Evolutionary conservation across 1,284 basidiomycete genomes (phyloP), one percentile per base, ranked within the genome.

Genomic region (Wolfiporia cocos): DNA sequence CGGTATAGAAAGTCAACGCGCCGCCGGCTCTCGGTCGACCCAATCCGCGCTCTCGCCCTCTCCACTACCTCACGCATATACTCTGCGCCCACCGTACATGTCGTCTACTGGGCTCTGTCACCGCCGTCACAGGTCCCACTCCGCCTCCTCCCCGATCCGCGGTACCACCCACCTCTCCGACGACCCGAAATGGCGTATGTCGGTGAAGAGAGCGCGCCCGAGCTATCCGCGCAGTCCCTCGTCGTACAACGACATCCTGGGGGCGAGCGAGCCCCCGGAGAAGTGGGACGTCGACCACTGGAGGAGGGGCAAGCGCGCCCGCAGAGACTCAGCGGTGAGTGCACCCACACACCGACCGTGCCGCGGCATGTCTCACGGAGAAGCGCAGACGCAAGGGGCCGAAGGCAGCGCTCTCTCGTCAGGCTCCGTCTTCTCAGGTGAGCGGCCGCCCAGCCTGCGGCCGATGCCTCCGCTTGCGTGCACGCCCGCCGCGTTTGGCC

Each of bases 401-500:
- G 49, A 51, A 41, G 34, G 34, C 5, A 34, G 39, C 33, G 37
- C 41, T 40, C 30, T 23, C 21, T 22, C 38, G 4, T 39, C 43
- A 30, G 43, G 44, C 31, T 44, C 53, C 19, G 41, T 50, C 19
- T 51, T 50, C 37, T 48, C 44, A 35, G 44, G 46, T 18, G 43
- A 50, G 38, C 48, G 48, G 34, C 50, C 49, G 41, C 61, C 48
- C 45, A 43, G 47, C 43, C 62, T 56, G 28, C 50, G 49, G 17
- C 39, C 48, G 20, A 35, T 58, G 17, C 59, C 67, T 12, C 52
- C 52, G 28, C 72, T 84, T 43, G 67, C 79, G 21, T 64, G 70
- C 14, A 73, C 77, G 1, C 72, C 81, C n/a, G 68, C 71, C 34
- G 76, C 81, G 37, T 84, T 83, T 56, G 62, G 74, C 50, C 63